phyloP scores from a whole-genome alignment of 192 early-diverging fungal genomes.

The Umbelopsis isabellina region DNA sequence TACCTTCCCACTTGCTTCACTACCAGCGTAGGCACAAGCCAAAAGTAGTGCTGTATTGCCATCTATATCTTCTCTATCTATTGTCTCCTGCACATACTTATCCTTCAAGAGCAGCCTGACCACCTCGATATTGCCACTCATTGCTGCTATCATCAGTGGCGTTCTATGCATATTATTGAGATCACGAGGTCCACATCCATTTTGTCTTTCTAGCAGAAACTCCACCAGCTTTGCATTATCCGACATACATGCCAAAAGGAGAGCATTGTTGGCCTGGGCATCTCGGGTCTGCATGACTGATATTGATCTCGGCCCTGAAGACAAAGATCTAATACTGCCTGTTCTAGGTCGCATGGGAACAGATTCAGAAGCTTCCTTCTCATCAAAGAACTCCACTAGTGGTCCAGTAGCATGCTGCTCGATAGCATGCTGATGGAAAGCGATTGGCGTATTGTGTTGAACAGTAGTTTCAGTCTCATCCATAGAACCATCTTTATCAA shows the following conservation, averaged over 20 bases:
- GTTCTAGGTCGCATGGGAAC: constrained; percentile 9
- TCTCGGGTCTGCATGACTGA: constrained; percentile 42
- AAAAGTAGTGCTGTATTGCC: constrained; percentile 42
- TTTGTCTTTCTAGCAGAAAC: constrained; percentile 30
- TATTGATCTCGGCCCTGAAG: constrained; percentile 3
- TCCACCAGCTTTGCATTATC: constrained; percentile 33
- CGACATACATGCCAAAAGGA: constrained; percentile 44
- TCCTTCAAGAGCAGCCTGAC: constrained; percentile 30
- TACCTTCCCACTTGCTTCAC: not conserved
- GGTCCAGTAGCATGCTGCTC: no score
- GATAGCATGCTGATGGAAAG: no score
- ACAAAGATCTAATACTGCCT: constrained; percentile 4
- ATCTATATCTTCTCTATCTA: constrained; percentile 42
- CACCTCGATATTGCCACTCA: constrained; percentile 35
- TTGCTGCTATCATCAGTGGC: constrained; percentile 43
- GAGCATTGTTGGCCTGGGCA: constrained; percentile 40
- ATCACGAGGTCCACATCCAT: constrained; percentile 18
- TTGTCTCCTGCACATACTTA: constrained; percentile 18
- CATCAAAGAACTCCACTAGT: not conserved
- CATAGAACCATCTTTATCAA: not conserved
- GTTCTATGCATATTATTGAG: constrained; percentile 45
- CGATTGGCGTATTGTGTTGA: no score
- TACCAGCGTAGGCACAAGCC: constrained; percentile 16
- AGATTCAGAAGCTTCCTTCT: constrained; percentile 23
- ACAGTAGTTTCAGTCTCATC: no score